Evolutionary conservation across 2,329 filamentous ascomycete species (phyloP).

Genomic region (Exophiala sp.): DNA sequence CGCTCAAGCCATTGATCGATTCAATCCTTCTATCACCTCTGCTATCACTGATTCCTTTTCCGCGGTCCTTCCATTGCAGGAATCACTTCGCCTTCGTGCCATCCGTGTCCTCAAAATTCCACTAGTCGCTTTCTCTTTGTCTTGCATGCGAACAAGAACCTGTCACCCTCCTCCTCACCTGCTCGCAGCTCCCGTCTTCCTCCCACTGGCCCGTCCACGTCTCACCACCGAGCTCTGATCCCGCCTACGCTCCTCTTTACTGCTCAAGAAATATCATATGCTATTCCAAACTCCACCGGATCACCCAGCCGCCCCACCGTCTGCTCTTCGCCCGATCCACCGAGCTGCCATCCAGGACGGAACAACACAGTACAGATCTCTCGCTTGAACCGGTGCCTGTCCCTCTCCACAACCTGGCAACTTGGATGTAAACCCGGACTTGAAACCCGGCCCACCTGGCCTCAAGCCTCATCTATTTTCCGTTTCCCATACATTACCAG

Average conservation of each 20-base stretch:
- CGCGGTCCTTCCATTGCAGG: background rate
- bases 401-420: background rate
- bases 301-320: background rate
- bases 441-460: slow-evolving; percentile 1
- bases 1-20: too few species aligned
- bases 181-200: background rate
- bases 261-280: background rate
- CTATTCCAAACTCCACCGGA: background rate
- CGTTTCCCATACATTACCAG: slow-evolving; percentile 4
- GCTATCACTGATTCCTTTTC: background rate
- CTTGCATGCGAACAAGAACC: background rate
- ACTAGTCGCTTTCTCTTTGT: background rate
- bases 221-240: background rate
- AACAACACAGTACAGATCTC: slow-evolving; percentile 12
- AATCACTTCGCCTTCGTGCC: background rate
- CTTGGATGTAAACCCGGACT: background rate
- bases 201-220: background rate
- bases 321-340: background rate
- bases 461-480: slow-evolving; percentile 5
- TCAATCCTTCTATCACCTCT: too few species aligned
- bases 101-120: background rate
- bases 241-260: background rate
- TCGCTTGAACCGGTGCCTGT: slow-evolving; percentile 1
- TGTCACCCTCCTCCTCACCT: background rate
- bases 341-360: background rate